phyloP scores from a whole-genome alignment of 257 asterid species.

The Przewalskia tangutica region DNA sequence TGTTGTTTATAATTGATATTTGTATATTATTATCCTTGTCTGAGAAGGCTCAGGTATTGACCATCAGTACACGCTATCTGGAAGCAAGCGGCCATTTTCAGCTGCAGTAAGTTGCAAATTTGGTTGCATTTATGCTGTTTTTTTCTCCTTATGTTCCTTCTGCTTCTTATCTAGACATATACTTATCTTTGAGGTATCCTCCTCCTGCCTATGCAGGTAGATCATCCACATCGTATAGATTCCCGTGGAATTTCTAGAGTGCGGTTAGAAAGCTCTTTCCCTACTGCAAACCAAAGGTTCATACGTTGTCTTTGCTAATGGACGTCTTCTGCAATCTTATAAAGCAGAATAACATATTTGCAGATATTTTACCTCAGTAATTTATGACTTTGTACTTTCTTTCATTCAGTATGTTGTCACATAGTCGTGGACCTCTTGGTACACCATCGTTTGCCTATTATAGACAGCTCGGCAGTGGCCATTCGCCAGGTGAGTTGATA shows the following conservation, averaged over 20 bases:
- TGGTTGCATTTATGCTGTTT: not conserved
- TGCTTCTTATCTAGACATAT: not conserved
- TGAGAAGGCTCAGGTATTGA: conserved; percentile 25
- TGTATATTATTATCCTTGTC: not conserved
- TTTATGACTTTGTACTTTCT: not conserved
- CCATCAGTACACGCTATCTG: conserved; percentile 20
- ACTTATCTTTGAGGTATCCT: not conserved
- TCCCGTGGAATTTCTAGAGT: conserved; percentile 25
- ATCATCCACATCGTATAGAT: conserved; percentile 24
- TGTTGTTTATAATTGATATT: conserved; percentile 4
- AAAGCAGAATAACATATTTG: not conserved
- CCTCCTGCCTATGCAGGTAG: conserved; percentile 28
- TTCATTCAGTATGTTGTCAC: conserved; percentile 11
- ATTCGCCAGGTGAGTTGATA: conserved; percentile 15
- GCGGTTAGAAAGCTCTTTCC: conserved; percentile 27
- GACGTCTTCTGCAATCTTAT: not conserved
- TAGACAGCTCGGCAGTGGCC: conserved; percentile 6
- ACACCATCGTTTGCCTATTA: conserved; percentile 5
- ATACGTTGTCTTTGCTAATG: not conserved
- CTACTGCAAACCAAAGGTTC: conserved; percentile 36
- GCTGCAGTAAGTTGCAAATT: conserved; percentile 23
- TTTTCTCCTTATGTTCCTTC: not conserved
- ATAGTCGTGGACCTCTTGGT: conserved; percentile 6
- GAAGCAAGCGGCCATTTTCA: conserved; percentile 41
- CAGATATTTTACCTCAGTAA: conserved; percentile 2